Evolutionary conservation across 2,329 filamentous ascomycete species (phyloP), one percentile per base, ranked within the genome.

Genomic region (Arthrobotrys iridis): DNA sequence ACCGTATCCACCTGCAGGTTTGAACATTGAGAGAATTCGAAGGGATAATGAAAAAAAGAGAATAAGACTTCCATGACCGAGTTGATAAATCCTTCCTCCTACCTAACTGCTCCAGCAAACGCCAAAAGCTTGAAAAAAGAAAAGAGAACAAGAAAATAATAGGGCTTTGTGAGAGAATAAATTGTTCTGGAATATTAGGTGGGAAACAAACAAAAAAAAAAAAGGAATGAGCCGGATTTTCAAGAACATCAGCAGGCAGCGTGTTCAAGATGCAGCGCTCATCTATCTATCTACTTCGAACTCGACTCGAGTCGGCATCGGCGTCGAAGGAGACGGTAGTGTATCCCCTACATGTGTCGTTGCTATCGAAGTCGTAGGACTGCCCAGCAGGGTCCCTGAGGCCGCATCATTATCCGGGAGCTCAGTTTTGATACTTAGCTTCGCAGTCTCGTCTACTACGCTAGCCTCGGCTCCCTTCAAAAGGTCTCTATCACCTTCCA

Each of bases 401-500:
- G 65, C 66, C 22, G 37, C 52, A 30, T 37, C 76, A 48, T 64
- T 78, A 15, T 57, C 78, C 35, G 80, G 77, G 0, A 81, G 79
- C 10, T 1, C 80, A 79, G 52, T 81, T 80, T 22, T 83, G 79
- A 77, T 80, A 37, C 57, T 18, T 37, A 62, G 26, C 55, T 63
- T 68, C 48, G 35, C 76, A 57, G 30, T 48, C 1, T 72, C 87
- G 10, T 87, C 87, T 0, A 75, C 71, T 3, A 90, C 89, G 77
- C 88, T 88, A 1, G 89, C 91, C 80, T 94, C 91, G 1, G 89
- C 90, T 0, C 90, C 91, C 78, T 91, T 90, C 11, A 93, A 82
- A 11, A 93, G 82, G 80, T 92, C 91, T 62, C 88, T 84, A 81
- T 93, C 90, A 55, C 68, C 80, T 78, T 81, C 82, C 77, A 83